A percentile compares a stretch with the other conserved stretches of the same genome.
Evolutionary conservation across 2,329 filamentous ascomycete genomes (phyloP).

Genomic region (Malbranchea cinnamomea): DNA sequence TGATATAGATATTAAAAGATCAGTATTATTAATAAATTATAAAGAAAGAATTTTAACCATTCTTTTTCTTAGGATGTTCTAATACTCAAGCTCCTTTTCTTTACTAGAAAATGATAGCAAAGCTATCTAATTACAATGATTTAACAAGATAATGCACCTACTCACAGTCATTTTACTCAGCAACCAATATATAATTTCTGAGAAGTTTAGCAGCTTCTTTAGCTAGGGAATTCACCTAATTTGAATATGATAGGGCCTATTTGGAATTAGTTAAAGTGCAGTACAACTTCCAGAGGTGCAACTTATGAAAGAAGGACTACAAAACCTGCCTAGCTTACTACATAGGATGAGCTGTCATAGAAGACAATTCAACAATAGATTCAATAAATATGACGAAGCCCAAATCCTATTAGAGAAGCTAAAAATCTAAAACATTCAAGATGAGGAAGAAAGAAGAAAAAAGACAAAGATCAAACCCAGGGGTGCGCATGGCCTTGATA

Average conservation of each 20-base stretch:
- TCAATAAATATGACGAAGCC: constrained; percentile 8
- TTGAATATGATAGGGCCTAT: constrained; percentile 6
- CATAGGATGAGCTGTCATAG: constrained; percentile 8
- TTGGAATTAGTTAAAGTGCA: constrained; percentile 8
- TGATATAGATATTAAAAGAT: constrained; percentile 12
- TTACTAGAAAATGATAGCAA: constrained; percentile 7
- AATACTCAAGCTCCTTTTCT: constrained; percentile 13
- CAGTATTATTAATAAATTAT: constrained; percentile 1
- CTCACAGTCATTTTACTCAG: constrained; percentile 7
- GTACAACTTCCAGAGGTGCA: constrained; percentile 6
- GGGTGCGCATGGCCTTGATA: too few relatives aligned
- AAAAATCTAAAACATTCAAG: too few relatives aligned
- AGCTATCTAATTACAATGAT: constrained; percentile 10
- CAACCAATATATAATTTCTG: constrained; percentile 4
- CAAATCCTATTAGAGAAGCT: too few relatives aligned
- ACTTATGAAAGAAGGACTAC: constrained; percentile 1
- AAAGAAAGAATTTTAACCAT: constrained; percentile 6
- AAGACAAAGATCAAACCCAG: too few relatives aligned
- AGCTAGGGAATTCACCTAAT: constrained; percentile 7
- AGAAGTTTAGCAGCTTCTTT: constrained; percentile 6
- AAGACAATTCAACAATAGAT: constrained; percentile 10
- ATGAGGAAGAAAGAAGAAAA: too few relatives aligned
- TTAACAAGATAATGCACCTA: constrained; percentile 12
- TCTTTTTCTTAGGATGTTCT: too few relatives aligned
- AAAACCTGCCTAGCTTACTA: constrained; percentile 3